Evolutionary conservation across 2,329 filamentous ascomycete genomes (phyloP), one percentile per base, ranked within the genome.

Genomic region (Septoria linicola): DNA sequence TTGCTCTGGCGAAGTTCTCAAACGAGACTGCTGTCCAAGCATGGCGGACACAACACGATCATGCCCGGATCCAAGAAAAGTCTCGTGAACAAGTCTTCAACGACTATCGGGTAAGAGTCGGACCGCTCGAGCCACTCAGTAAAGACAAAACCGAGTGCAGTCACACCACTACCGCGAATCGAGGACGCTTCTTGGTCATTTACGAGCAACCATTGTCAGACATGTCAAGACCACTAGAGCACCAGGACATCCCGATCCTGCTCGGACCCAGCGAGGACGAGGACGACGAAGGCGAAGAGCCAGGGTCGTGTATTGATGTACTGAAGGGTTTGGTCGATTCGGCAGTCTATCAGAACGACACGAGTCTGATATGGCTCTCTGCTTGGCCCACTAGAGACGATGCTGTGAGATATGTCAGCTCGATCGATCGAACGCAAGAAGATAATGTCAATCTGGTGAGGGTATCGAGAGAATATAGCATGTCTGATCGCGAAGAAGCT

Each of bases 141-240:
- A 20, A 48, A n/a, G 45, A 48, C n/a, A 10, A 17, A 16, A 16
- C 35, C 19, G 16, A 31, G 30, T 13, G 14, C 21, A 3, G 14
- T 16, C 40, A 11, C 19, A 3, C 16, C 10, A 39, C 44, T 8
- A 35, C 46, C 17, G 14, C 27, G 35, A 42, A 50, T 11, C 39
- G 40, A 6, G 46, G 40, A 5, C 32, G 25, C 7, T 49, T 45
- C 30, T 8, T 53, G 20, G 44, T 53, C 34, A 25, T 53, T 3
- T 53, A 53, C 40, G 45, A 53, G 21, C 45, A 53, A 41, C 19
- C 36, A 11, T 34, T 45, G 25, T 35, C 40, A 8, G 37, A 32
- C 27, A 32, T n/a, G 23, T 41, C 39, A 13, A 49, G 14, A 21
- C 46, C 46, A 21, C 19, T 41, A 21, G 27, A 20, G 2, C 14